Percentiles rank a stretch among this genome's conserved stretches.
phyloP scores from a whole-genome alignment of 768 basidiomycete species.

The Chalciporus piperatus region DNA sequence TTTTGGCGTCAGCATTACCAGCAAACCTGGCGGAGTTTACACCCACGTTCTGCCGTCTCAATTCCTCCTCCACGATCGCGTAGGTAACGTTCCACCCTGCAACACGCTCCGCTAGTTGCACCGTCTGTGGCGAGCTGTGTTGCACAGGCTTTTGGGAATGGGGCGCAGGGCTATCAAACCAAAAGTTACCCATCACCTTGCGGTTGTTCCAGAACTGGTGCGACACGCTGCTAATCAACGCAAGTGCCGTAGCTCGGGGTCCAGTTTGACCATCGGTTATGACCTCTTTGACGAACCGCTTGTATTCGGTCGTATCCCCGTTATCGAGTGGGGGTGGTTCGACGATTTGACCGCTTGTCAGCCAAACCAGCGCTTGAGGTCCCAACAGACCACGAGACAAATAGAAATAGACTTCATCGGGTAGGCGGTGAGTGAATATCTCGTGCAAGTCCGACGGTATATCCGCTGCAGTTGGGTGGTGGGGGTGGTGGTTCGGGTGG shows the following conservation, averaged over 20 bases:
- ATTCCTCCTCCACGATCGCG: conserved; percentile 84
- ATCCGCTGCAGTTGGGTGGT: conserved; percentile 79
- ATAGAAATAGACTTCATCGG: conserved; percentile 96
- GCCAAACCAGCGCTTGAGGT: conserved; percentile 92
- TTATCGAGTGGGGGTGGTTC: conserved; percentile 91
- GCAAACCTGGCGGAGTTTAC: conserved; percentile 17
- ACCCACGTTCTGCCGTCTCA: conserved; percentile 94
- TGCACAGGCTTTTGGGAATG: conserved; percentile 55
- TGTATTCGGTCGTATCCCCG: conserved; percentile 93
- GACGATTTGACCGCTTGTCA: conserved; percentile 80
- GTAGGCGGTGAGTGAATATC: conserved; percentile 90
- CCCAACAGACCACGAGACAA: conserved; percentile 88
- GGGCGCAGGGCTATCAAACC: conserved; percentile 61
- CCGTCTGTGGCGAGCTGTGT: conserved; percentile 77
- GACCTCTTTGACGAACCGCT: conserved; percentile 91
- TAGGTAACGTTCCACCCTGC: conserved; percentile 88
- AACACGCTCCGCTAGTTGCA: conserved; percentile 84
- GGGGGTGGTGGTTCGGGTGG: conserved; percentile 54
- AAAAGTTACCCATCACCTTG: conserved; percentile 70
- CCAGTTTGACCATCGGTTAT: conserved; percentile 94
- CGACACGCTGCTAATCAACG: conserved; percentile 77
- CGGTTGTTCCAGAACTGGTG: conserved; percentile 80
- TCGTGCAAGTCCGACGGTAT: conserved; percentile 91
- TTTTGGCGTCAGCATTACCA: conserved; percentile 23
- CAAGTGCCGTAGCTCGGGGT: conserved; percentile 87